Evolutionary conservation across 2,329 filamentous ascomycete species (phyloP), one percentile per base, ranked within the genome.

Genomic region (Massarina eburnea): DNA sequence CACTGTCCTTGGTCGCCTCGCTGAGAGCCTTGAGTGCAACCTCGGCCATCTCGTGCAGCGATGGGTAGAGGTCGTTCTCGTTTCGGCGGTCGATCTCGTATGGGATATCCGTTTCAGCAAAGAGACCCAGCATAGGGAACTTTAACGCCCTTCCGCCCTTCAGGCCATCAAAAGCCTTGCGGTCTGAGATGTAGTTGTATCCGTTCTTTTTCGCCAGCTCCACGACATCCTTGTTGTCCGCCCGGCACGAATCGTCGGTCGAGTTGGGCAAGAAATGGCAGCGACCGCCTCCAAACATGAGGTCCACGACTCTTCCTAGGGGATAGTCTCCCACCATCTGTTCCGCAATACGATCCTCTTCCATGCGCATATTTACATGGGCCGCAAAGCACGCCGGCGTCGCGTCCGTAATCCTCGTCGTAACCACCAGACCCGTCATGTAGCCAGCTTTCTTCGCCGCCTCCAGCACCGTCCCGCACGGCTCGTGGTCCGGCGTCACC

Each of bases 331-430:
- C 94, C 37, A 96, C 77, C 76, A 97, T 88, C 68, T 99, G 94
- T 62, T 92, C 80, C 1, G 94, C 94, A 61, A 99, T 96, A 40
- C 87, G 81, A 68, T 97, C 91, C 68, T 95, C 88, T 73, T 95
- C 89, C 49, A 79, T 75, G 39, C 94, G 83, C 54, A 83, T 76
- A 52, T 90, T 84, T 14, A 91, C 94, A 66, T 97, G 94, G 37
- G 89, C 84, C 3, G 90, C 91, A 68, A 99, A 99, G 71, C 90
- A 95, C 1, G 94, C 94, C 1, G 94, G 94, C 1, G 94, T 99
- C 3, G 94, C 94, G 74, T 99, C 94, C 3, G 94, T 96, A 51
- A 97, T 84, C 51, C 92, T 83, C 0, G 94, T 99, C 1, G 94
- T 99, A 22, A 96, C 94, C 2, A 97, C 94, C 54, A 99, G 73